These are phyloP conservation scores for Microcyclospora pomicola DNA, from an alignment of 2,329 filamentous ascomycete species.

Conservation along the genomic window DNA sequence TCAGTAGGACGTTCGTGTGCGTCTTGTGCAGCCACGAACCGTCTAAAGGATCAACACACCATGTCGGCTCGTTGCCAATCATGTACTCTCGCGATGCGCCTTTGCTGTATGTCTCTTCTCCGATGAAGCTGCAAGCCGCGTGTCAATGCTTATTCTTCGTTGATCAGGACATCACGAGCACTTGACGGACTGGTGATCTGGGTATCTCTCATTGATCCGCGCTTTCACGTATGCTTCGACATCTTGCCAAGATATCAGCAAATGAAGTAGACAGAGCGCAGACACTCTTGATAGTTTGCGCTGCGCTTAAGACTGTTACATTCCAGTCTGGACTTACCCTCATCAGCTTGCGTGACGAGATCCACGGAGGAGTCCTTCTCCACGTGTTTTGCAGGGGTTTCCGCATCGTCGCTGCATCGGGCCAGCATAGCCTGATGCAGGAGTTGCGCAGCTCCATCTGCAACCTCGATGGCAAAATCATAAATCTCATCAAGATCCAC, in stretches of 20 bases:
- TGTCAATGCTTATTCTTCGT: background rate
- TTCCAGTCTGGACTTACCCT: constrained; percentile 36
- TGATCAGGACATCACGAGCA: background rate
- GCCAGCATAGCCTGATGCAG: constrained; percentile 50
- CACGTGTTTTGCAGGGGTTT: constrained; percentile 27
- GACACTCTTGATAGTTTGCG: constrained; percentile 1
- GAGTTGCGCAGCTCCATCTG: constrained; percentile 54
- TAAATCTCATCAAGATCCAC: constrained; percentile 51
- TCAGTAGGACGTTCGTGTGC: background rate
- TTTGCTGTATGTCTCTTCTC: constrained; percentile 63
- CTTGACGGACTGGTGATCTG: constrained; percentile 47
- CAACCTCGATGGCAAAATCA: constrained; percentile 55
- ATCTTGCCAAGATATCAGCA: constrained; percentile 31
- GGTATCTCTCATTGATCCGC: constrained; percentile 46
- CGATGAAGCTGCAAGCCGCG: constrained; percentile 46
- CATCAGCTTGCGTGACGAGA: constrained; percentile 63
- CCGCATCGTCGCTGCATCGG: constrained; percentile 32
- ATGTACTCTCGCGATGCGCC: constrained; percentile 55
- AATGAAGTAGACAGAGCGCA: too few species aligned
- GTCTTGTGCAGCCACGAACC: constrained; percentile 27
- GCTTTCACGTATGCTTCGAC: constrained; percentile 57
- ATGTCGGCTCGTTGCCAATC: constrained; percentile 50
- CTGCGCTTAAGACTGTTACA: background rate
- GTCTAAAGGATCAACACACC: constrained; percentile 65
- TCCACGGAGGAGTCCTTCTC: constrained; percentile 68